phyloP scores from a whole-genome alignment of 2,329 filamentous ascomycete species.

The Claviceps sp. region DNA sequence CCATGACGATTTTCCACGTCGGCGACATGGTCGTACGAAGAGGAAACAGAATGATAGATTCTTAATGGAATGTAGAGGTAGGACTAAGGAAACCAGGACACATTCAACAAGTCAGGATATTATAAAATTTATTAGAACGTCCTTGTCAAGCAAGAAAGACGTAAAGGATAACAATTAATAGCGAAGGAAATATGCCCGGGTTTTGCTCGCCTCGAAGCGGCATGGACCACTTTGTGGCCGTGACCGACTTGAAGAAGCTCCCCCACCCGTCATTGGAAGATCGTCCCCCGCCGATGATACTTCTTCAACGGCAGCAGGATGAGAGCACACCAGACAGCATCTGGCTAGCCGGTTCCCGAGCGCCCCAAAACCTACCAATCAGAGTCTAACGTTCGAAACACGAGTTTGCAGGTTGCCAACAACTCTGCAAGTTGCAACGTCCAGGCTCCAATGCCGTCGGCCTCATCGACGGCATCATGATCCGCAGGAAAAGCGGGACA shows the following conservation, averaged over 20 bases:
- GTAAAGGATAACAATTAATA: neutral
- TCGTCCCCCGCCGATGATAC: neutral
- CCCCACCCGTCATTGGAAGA: neutral
- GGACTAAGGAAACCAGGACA: too few species aligned
- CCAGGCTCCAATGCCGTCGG: too few species aligned
- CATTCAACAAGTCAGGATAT: too few species aligned
- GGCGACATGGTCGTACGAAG: slow-evolving; percentile 24
- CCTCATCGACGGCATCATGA: too few species aligned
- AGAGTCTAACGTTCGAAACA: neutral
- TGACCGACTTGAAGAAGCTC: neutral
- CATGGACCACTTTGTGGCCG: neutral
- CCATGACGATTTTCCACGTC: slow-evolving; percentile 39
- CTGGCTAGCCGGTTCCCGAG: neutral
- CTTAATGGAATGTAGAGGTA: neutral
- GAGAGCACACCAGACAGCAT: neutral
- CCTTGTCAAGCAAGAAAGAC: neutral
- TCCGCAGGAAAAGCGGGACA: too few species aligned
- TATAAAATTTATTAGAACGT: neutral
- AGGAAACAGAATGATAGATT: neutral
- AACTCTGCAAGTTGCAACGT: too few species aligned
- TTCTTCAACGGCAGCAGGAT: neutral
- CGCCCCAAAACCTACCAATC: neutral
- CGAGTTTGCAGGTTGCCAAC: neutral
- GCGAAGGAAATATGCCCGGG: neutral
- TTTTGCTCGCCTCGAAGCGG: neutral